Evolutionary conservation across 1,284 basidiomycete species (phyloP).

Genomic region (Lentinula novae-zelandiae): DNA sequence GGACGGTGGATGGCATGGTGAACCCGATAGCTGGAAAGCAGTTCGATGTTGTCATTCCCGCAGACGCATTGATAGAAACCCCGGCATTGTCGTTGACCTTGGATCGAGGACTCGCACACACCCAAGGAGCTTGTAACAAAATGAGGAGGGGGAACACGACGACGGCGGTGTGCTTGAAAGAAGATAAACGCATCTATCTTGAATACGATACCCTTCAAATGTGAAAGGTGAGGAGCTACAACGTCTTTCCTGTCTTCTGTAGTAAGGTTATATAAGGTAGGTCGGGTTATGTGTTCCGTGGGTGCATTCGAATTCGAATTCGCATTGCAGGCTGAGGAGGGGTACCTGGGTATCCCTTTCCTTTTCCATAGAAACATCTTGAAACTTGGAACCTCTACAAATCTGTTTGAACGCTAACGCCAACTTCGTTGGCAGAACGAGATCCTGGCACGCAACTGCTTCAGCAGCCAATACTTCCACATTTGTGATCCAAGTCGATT

Average conservation of each 20-base stretch:
- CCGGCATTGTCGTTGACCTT: neutral
- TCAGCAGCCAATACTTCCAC: too few species aligned
- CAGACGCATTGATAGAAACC: neutral
- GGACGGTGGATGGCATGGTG: conserved; percentile 47
- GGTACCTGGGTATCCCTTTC: too few species aligned
- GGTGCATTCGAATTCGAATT: too few species aligned
- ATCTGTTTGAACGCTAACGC: too few species aligned
- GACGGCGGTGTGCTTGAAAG: neutral
- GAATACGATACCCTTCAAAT: neutral
- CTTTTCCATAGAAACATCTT: too few species aligned
- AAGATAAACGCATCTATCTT: neutral
- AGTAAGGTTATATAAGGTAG: too few species aligned
- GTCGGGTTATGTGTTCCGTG: too few species aligned
- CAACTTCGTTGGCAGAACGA: too few species aligned
- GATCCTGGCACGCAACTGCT: neutral
- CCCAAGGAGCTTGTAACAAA: neutral
- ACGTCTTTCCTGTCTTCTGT: too few species aligned
- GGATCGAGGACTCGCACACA: neutral
- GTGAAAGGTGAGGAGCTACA: too few species aligned
- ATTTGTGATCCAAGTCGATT: neutral
- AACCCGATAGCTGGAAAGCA: conserved; percentile 63
- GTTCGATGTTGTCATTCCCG: neutral
- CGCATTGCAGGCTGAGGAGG: too few species aligned
- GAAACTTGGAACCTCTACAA: too few species aligned
- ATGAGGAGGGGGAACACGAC: neutral